Evolutionary conservation across 441 rosid species (phyloP), one percentile per base, ranked within the genome.

Genomic region (Adansonia gregorii): DNA sequence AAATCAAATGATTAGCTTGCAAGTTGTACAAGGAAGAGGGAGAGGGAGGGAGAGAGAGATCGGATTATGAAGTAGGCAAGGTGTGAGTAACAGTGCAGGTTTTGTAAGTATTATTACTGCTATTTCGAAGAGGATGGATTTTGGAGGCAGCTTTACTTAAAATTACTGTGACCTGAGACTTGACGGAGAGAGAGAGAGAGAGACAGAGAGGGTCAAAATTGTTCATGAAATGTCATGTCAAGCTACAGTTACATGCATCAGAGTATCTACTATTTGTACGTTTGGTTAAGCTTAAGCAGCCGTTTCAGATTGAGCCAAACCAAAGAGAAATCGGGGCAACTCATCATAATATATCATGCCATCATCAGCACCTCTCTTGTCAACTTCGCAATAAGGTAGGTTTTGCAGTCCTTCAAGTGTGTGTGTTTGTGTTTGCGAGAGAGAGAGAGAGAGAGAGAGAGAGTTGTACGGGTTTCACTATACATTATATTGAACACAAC

Each of bases 181-280:
- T 6, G 46, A 43, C 41, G 2, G 6, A 35, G 6, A 35, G 22
- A 71, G 78, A 15, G 51, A 63, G 73, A 51, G 27, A 76, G 77
- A 73, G 83, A 76, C 80, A 80, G 77, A 35, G 41, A 35, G 41
- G 4, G 41, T 35, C 41, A 35, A 35, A 35, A 35, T 8, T 11
- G 17, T 22, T 27, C 27, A 51, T 73, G 91, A 85, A 67, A 80
- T 83, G 92, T 89, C 91, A 79, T 70, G 66, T 89, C 92, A 82
- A 9, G 71, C 68, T 54, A 79, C 83, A 79, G 59, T 73, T 35
- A 59, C 14, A 79, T 78, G 67, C 80, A 80, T 74, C 65, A 46
- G 54, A n/a, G 12, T 17, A 56, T 66, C 67, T 69, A 76, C 81
- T 68, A 81, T 76, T 72, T 24, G 74, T 51, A 56, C 10, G 8